Evolutionary conservation across 2,329 filamentous ascomycete genomes (phyloP).

Genomic region (Fusarium torulosum): DNA sequence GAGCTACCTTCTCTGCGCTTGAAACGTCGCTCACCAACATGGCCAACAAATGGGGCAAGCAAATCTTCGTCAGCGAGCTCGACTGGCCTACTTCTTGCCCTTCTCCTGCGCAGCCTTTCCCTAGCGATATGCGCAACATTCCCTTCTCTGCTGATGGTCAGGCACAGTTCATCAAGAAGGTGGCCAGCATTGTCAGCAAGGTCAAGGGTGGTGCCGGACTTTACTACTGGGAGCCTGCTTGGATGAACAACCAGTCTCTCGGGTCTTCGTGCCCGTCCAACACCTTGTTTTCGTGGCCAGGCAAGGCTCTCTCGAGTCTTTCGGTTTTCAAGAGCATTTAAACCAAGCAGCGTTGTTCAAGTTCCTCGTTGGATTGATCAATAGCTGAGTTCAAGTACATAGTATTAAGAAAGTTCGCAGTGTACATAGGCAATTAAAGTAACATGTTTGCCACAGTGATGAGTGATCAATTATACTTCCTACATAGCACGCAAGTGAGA

Average conservation of each 20-base stretch:
- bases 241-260: constrained; percentile 73
- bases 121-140: constrained; percentile 69
- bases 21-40: constrained; percentile 69
- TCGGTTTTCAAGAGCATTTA: constrained; percentile 66
- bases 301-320: constrained; percentile 68
- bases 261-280: constrained; percentile 76
- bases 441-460: background rate
- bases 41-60: constrained; percentile 72
- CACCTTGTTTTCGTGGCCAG: constrained; percentile 69
- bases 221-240: constrained; percentile 82
- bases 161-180: constrained; percentile 68
- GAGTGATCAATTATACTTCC: no score
- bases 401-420: background rate
- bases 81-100: constrained; percentile 77
- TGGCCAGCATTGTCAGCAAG: constrained; percentile 67
- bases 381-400: background rate
- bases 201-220: constrained; percentile 69
- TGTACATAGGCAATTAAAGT: background rate
- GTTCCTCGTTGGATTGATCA: background rate
- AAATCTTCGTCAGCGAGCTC: constrained; percentile 76
- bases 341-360: background rate
- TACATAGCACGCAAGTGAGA: no score
- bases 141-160: constrained; percentile 75
- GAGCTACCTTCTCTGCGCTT: constrained; percentile 70
- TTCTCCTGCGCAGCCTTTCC: constrained; percentile 69